These are phyloP conservation scores for Arctostaphylos glauca DNA, from an alignment of 148 eudicot species.

Conservation along the genomic window DNA sequence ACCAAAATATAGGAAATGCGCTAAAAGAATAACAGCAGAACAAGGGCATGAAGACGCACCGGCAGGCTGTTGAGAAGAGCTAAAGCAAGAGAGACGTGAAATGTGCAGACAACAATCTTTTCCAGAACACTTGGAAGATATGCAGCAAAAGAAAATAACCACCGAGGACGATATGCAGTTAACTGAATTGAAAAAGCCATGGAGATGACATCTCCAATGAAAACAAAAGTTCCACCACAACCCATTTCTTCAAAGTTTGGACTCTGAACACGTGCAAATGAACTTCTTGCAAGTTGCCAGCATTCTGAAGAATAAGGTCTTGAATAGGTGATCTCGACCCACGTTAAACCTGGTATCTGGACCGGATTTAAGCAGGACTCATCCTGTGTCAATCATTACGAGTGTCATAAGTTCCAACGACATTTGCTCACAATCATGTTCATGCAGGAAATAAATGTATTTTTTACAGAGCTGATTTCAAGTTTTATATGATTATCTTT, in stretches of 20 bases:
- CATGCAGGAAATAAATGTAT: neutral
- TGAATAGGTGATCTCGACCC: conserved; percentile 79
- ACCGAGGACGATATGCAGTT: conserved; percentile 76
- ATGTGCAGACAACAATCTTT: conserved; percentile 53
- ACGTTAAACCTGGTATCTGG: conserved; percentile 54
- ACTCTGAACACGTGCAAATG: conserved; percentile 24
- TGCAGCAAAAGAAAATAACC: conserved; percentile 41
- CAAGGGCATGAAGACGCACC: conserved; percentile 41
- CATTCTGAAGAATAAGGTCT: conserved; percentile 51
- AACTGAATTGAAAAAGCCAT: conserved; percentile 65
- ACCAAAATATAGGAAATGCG: neutral
- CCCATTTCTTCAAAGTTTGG: conserved; percentile 32
- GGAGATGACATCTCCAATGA: conserved; percentile 65
- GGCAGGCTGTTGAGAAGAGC: conserved; percentile 94
- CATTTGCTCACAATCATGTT: conserved; percentile 5
- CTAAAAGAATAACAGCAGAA: neutral
- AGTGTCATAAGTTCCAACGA: conserved; percentile 13
- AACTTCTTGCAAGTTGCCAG: conserved; percentile 24
- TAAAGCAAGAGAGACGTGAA: conserved; percentile 69
- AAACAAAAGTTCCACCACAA: conserved; percentile 69
- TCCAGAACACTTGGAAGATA: conserved; percentile 60
- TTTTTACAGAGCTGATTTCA: neutral
- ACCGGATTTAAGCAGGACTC: conserved; percentile 68
- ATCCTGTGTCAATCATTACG: conserved; percentile 38
- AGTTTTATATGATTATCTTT: neutral